Base-by-base conservation (phyloP, 129 eudicot genomes). In the Rutidosis leptorrhynchoides region DNA sequence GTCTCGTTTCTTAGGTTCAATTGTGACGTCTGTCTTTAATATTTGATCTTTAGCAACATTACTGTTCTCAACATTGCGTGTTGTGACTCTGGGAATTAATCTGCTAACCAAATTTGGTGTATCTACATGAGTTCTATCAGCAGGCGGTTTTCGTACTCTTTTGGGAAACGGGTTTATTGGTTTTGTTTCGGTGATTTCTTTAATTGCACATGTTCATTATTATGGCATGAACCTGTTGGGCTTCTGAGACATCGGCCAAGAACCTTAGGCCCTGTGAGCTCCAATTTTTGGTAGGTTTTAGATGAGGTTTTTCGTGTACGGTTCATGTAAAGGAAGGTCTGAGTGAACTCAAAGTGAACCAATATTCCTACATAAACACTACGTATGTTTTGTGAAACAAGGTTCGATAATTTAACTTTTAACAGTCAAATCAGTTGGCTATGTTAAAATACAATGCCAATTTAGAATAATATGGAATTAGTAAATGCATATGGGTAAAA, bases 201-300 rank as follows among this genome's bases (percentile, higher is more conserved):
- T 77, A 7, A 29, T 14, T 22, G 81, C 90, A 62, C 62, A 60
- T 70, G 87, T 90, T 86, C 97, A 90, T 71, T 40, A 73, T 90
- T 88, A 76, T 90, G 96, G 75, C 95, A 83, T 37, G 97, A 90
- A 64, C 78, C 77, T 0, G 60, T 21, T 55, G 87, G 78, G 66
- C 71, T 78, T 19, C 73, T 73, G 75, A 79, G 90, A 75, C 81
- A 87, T 74, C 81, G 82, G 20, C 95, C 81, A 29, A 23, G 35
- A 37, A 67, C 71, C 29, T 71, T 76, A 16, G 81, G 60, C 58
- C 53, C 59, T 1, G 30, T 66, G 16, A 45, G 43, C 64, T 74
- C 67, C 76, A 58, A 68, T 59, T 40, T 40, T 40, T 33, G 61
- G n/a, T n/a, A n/a, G n/a, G n/a, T n/a, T n/a, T n/a, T n/a, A n/a